Base-by-base conservation (phyloP, 768 basidiomycete genomes). In the Russula abietina region DNA sequence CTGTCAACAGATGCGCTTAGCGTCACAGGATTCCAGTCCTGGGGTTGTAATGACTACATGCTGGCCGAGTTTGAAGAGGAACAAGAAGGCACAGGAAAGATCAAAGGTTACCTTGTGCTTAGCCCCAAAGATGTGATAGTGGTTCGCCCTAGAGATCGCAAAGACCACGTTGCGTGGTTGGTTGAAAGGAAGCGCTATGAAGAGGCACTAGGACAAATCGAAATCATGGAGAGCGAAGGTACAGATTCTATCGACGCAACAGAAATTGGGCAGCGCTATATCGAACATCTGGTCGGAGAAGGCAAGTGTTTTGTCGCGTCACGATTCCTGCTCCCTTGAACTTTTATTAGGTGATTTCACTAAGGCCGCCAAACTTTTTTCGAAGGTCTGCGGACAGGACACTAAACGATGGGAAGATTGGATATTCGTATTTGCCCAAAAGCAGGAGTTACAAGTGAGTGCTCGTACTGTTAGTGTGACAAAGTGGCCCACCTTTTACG, bases 161-260 rank as follows among this genome's bases (percentile, higher is more conserved):
- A 84, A 68, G 97, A 99, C 72, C 94, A 95, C 71, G 83, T 99
- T 45, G 78, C 81, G 10, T 99, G 97, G 97, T 75, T 99, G 19
- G 87, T 98, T 12, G 93, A 98, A 71, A 80, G 84, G 68, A 79
- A 82, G 71, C 76, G 85, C 67, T 99, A 92, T 68, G 93, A 96
- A 68, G 93, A 98, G 69, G 97, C 97, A 3, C 75, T 99, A 66
- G 81, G 80, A 11, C 86, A 86, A 62, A 83, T 91, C 12, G 93
- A 98, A 75, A 73, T 24, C 73, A 74, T 60, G 71, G 71, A 46
- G 74, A 70, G 54, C 55, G 70, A 64, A 62, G 70, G 69, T 8
- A 69, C 70, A 49, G 77, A 79, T 61, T 72, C 67, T 0, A 74
- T 89, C 57, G 83, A 79, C 59, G 83, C 84, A 1, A 74, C 79